Evolutionary conservation across 176 grass and related monocot species (phyloP), one percentile per base, ranked within the genome.

Genomic region (Rhynchospora pubera): DNA sequence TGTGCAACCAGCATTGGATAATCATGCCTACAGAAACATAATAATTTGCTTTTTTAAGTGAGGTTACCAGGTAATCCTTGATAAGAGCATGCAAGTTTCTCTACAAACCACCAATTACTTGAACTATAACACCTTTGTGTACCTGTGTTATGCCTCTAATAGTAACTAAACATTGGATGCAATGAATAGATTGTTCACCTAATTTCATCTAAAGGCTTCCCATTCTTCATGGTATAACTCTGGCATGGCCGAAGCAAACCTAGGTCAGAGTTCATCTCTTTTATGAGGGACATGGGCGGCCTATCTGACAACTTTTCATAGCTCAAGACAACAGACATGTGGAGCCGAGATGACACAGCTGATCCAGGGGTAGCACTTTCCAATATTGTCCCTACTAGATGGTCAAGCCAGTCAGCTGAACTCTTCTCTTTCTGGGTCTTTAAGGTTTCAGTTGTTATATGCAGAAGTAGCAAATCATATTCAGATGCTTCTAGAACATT

Each of bases 201-300:
- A 80, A 98, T 77, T 77, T 91, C 84, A 57, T 87, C 67, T 58
- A 98, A 88, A 48, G 82, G 65, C 43, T 84, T 89, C 67, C 96
- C 96, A 53, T 85, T 85, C 88, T 91, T 98, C 92, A 98, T 87
- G 30, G 85, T 91, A 82, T 90, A 95, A 90, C 96, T 98, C 86
- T 98, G 96, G 65, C 79, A 79, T 65, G 96, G 96, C 7, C 85
- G 85, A 81, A 93, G 73, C 18, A 94, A 66, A 74, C 65, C 82
- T 83, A 94, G 85, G 82, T 98, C 92, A 30, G 96, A 98, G 73
- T 84, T 86, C 86, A 75, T 84, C 11, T 87, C 74, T 2, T 56
- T 66, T 44, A 78, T 79, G 55, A 90, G 81, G 9, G 84, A 84
- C 5, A 85, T 84, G n/a, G 53, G 82, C 57, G 92, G 82, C 26